phyloP scores from a whole-genome alignment of 139 green algal genomes.

The Zygnema circumcarinatum region DNA sequence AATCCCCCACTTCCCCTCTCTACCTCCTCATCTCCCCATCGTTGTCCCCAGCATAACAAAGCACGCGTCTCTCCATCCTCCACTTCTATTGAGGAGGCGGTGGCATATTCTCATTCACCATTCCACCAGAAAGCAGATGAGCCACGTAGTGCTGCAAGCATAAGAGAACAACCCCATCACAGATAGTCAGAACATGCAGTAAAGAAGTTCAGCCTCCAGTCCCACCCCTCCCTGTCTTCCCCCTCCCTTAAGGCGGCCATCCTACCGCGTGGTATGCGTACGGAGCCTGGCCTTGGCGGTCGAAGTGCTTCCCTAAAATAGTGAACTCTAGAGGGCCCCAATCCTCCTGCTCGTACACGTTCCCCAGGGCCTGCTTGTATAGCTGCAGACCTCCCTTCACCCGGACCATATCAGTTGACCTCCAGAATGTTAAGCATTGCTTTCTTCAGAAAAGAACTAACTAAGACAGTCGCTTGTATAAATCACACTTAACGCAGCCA shows the following conservation, averaged over 20 bases:
- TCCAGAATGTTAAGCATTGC: too few relatives aligned
- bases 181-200: background rate
- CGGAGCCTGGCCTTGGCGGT: conserved; percentile 25
- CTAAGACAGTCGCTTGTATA: too few relatives aligned
- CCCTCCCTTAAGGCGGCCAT: too few relatives aligned
- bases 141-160: conserved; percentile 36
- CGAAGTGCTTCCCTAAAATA: conserved; percentile 55
- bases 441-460: too few relatives aligned
- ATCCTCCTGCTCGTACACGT: conserved; percentile 51
- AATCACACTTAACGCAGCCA: too few relatives aligned
- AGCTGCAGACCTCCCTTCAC: conserved; percentile 39
- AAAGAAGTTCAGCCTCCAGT: too few relatives aligned
- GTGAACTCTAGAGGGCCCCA: conserved; percentile 49
- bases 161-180: background rate
- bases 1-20: background rate
- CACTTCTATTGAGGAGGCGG: background rate
- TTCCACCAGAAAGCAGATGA: conserved; percentile 21
- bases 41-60: background rate
- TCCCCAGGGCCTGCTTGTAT: conserved; percentile 52
- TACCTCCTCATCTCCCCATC: background rate
- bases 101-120: conserved; percentile 5
- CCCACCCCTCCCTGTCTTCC: too few relatives aligned
- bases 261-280: conserved; percentile 56
- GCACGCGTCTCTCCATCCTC: background rate
- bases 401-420: conserved; percentile 1